These are phyloP conservation scores for Eucalyptus cloeziana DNA, from an alignment of 345 rosid species.

Conservation along the genomic window DNA sequence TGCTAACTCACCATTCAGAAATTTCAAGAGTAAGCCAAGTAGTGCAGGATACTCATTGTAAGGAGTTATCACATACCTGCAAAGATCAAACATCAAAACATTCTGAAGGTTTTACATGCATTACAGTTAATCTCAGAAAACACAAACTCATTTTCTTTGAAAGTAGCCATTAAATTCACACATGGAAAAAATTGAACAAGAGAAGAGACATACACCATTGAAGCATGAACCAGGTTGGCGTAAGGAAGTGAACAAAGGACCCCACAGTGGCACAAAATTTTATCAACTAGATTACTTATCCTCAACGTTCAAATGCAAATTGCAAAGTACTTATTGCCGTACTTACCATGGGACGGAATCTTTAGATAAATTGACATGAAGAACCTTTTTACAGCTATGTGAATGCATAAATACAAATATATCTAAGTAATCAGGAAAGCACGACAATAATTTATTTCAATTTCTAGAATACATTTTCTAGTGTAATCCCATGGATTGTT, in stretches of 20 bases:
- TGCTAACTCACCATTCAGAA: conserved; percentile 88
- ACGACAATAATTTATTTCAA: background rate
- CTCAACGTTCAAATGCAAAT: background rate
- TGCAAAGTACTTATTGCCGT: background rate
- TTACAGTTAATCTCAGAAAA: background rate
- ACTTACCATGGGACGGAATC: background rate
- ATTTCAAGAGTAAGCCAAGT: conserved; percentile 88
- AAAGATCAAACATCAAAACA: background rate
- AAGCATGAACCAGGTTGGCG: background rate
- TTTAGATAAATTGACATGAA: background rate
- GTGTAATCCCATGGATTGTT: background rate
- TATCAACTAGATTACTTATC: background rate
- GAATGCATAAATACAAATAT: background rate
- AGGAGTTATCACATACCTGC: conserved; percentile 92
- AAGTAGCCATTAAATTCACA: background rate
- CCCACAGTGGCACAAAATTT: background rate
- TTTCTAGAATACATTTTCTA: background rate
- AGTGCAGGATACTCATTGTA: conserved; percentile 86
- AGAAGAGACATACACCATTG: background rate
- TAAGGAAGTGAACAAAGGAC: background rate
- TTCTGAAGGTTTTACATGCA: background rate
- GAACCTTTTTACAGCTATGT: background rate
- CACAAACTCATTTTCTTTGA: background rate
- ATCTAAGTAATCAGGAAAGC: background rate
- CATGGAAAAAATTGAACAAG: background rate